Evolutionary conservation across 2,329 filamentous ascomycete species (phyloP), one percentile per base, ranked within the genome.

Genomic region (Ceratocystis ficicola): DNA sequence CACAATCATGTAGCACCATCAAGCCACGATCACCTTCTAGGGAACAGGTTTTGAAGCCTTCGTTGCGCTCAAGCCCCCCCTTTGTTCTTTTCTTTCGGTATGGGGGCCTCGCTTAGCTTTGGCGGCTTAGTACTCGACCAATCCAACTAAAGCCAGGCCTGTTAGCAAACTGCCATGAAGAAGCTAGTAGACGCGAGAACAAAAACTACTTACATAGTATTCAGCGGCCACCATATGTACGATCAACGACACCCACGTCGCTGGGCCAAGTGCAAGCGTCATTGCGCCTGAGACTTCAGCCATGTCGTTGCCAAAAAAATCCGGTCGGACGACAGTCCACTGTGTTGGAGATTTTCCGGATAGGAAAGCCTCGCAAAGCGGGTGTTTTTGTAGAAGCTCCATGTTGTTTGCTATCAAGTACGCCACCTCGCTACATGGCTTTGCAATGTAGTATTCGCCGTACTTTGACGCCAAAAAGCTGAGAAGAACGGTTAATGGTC

Each of bases 401-500:
- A 59, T 57, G 28, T 66, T 48, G 64, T 62, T 66, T 3, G 44
- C 44, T 8, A 66, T 15, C 3, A 66, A n/a, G 28, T 66, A 66
- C 7, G 64, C 44, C n/a, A 66, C 59, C 36, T 66, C 36, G 2
- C 17, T 59, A 32, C 64, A 66, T 6, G 57, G 44, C 30, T 50
- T 66, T 12, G 64, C 59, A 15, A 50, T 30, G 8, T 62, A 44
- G 36, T 62, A 66, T 8, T 63, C 44, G 5, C 41, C 41, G 15
- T 63, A 63, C 12, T 48, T 63, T 63, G 61, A 63, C 22, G 12
- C 44, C 10, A 63, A 17, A 15, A 48, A 2, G 41, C 44, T 28
- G 44, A 25, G n/a, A 28, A 62, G 10, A 20, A 62, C 20, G 8
- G 57, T 48, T 7, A 66, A 44, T 20, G 46, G 20, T 5, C 44